Percentiles rank a stretch among this genome's conserved stretches.
Conservation (phyloP, 768 basidiomycete species). For the Hebeloma cylindrosporum region DNA sequence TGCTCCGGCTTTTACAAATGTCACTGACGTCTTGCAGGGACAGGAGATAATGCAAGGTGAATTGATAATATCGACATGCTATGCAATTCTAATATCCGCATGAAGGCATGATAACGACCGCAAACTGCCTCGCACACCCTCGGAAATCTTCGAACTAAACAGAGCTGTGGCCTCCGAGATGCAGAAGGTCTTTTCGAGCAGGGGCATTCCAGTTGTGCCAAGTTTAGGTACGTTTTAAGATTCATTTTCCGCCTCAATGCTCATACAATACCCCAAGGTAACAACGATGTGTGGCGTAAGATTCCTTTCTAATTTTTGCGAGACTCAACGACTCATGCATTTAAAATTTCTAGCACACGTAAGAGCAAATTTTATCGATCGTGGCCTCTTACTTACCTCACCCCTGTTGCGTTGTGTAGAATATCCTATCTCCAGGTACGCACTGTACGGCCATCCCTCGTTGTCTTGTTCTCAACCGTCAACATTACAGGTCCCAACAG, state of each 20-base stretch:
- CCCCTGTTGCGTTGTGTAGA: constrained; percentile 40
- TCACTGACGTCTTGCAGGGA: constrained; percentile 46
- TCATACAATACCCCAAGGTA: constrained; percentile 47
- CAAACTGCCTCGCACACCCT: constrained; percentile 72
- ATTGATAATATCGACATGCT: not conserved
- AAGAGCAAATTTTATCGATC: constrained; percentile 21
- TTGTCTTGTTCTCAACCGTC: constrained; percentile 1
- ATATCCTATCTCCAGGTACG: constrained; percentile 64
- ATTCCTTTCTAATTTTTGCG: constrained; percentile 18
- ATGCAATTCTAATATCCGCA: constrained; percentile 7
- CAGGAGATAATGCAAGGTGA: constrained; percentile 74
- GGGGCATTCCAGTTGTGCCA: constrained; percentile 77
- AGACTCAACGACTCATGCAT: constrained; percentile 10
- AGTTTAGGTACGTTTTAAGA: constrained; percentile 58
- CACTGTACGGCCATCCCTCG: not conserved
- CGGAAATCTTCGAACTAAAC: constrained; percentile 80
- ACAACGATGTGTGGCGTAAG: constrained; percentile 92
- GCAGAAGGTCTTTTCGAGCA: constrained; percentile 65
- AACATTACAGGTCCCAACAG: constrained; percentile 56
- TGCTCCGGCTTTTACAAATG: not conserved
- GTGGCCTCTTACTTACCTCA: constrained; percentile 7
- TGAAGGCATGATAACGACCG: constrained; percentile 83
- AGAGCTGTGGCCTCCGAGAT: constrained; percentile 65
- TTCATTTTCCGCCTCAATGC: constrained; percentile 2
- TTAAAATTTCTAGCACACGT: constrained; percentile 54